Percentiles rank a stretch among this genome's conserved stretches.
These are phyloP conservation scores for Luvunga scandens DNA, from an alignment of 345 rosid species.

Conservation along the genomic window DNA sequence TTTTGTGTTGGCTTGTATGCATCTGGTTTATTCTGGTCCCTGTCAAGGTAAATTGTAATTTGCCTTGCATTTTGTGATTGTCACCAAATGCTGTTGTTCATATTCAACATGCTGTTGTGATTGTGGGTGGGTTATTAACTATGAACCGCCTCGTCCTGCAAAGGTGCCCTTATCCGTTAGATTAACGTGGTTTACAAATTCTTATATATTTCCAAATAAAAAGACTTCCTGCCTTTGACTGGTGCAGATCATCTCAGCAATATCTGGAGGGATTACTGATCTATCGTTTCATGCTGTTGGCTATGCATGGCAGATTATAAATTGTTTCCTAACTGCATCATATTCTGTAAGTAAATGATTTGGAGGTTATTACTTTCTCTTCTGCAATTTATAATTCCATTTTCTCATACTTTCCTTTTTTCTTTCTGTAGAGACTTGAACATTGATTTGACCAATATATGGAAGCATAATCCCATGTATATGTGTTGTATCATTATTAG, in stretches of 20 bases:
- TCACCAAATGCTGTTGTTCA: too few relatives aligned
- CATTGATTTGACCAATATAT: neutral
- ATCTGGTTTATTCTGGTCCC: neutral
- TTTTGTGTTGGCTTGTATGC: neutral
- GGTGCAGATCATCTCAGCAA: constrained; percentile 83
- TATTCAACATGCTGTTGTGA: too few relatives aligned
- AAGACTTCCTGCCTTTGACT: constrained; percentile 5
- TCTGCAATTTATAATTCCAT: neutral
- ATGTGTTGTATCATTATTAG: neutral
- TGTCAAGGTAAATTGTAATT: too few relatives aligned
- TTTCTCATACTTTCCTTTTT: neutral
- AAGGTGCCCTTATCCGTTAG: neutral
- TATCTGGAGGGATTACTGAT: constrained; percentile 96
- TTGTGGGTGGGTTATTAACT: too few relatives aligned
- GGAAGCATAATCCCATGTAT: neutral
- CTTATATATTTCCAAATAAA: neutral
- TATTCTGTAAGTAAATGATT: constrained; percentile 72
- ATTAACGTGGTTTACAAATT: neutral
- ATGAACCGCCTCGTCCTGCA: too few relatives aligned
- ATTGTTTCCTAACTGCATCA: constrained; percentile 91
- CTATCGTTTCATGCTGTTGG: constrained; percentile 87
- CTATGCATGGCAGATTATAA: constrained; percentile 87
- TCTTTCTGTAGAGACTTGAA: neutral
- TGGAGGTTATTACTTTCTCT: neutral
- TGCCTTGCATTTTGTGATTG: too few relatives aligned